Percentiles rank a stretch among this genome's conserved stretches.
Evolutionary conservation across 2,329 filamentous ascomycete genomes (phyloP).

Genomic region (Xylariaceae sp.): DNA sequence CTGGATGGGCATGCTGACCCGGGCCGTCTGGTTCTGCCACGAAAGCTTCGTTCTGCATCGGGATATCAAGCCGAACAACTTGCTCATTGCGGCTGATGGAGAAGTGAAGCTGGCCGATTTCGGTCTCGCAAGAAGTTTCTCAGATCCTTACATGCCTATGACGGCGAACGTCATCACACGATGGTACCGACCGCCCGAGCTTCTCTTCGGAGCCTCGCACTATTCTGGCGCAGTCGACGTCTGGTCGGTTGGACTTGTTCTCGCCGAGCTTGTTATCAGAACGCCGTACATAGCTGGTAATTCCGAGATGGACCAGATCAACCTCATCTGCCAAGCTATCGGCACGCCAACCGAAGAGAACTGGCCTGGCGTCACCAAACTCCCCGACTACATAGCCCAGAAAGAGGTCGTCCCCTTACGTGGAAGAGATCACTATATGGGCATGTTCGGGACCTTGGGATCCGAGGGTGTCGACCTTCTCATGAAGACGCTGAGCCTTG

Average conservation of each 20-base stretch:
- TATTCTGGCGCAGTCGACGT: slow-evolving; percentile 90
- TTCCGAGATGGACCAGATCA: slow-evolving; percentile 81
- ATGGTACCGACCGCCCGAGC: slow-evolving; percentile 93
- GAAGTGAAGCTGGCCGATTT: slow-evolving; percentile 97
- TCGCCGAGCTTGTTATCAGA: slow-evolving; percentile 83
- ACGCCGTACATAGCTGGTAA: slow-evolving; percentile 80
- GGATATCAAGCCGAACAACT: slow-evolving; percentile 98
- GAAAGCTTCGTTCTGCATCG: slow-evolving; percentile 90
- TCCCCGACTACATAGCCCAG: slow-evolving; percentile 76
- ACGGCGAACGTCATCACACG: slow-evolving; percentile 92
- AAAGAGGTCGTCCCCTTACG: slow-evolving; percentile 57
- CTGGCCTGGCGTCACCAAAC: slow-evolving; percentile 84
- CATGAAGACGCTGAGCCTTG: slow-evolving; percentile 77
- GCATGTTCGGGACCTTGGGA: slow-evolving; percentile 76
- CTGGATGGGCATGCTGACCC: slow-evolving; percentile 96
- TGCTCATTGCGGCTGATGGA: slow-evolving; percentile 88
- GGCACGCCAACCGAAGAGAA: slow-evolving; percentile 91
- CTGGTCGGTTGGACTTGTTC: slow-evolving; percentile 90
- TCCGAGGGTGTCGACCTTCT: slow-evolving; percentile 81
- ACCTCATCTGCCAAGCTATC: slow-evolving; percentile 76
- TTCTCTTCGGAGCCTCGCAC: slow-evolving; percentile 84
- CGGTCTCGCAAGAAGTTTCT: slow-evolving; percentile 83
- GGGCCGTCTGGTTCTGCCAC: slow-evolving; percentile 95
- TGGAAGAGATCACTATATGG: slow-evolving; percentile 68
- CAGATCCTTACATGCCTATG: slow-evolving; percentile 85